phyloP scores from a whole-genome alignment of 129 eudicot genomes.

The Pulicaria dysenterica region DNA sequence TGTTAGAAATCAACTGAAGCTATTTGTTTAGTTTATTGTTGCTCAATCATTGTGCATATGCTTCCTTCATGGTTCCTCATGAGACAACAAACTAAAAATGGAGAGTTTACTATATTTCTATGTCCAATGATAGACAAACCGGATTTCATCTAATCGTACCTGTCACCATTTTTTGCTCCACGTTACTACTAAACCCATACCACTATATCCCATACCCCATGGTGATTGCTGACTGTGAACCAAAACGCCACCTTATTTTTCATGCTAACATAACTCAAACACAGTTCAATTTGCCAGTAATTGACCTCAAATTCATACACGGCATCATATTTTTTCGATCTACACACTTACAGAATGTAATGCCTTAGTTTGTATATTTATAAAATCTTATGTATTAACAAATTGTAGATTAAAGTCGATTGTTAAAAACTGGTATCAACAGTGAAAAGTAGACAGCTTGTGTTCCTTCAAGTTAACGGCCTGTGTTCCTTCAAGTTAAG shows the following conservation, averaged over 20 bases:
- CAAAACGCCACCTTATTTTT: background rate
- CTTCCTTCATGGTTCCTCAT: too few species aligned
- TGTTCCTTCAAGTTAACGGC: too few species aligned
- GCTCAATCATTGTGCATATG: background rate
- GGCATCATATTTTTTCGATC: background rate
- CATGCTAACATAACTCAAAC: background rate
- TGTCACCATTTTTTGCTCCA: background rate
- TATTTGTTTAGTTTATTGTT: too few species aligned
- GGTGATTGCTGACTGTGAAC: too few species aligned
- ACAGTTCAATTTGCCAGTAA: slow-evolving; percentile 21
- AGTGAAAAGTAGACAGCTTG: background rate
- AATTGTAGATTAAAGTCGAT: background rate
- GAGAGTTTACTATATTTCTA: background rate
- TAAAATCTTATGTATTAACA: background rate
- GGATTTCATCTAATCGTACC: background rate
- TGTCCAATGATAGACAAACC: background rate
- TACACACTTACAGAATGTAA: background rate
- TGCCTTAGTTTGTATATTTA: background rate
- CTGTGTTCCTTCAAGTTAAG: background rate
- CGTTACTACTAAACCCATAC: too few species aligned
- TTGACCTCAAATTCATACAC: background rate
- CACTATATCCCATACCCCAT: too few species aligned
- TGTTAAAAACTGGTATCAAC: background rate
- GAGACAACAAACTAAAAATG: background rate
- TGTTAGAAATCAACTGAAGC: too few species aligned